Evolutionary conservation across 305 asterid species (phyloP), one percentile per base, ranked within the genome.

Genomic region (Plantago rigida): DNA sequence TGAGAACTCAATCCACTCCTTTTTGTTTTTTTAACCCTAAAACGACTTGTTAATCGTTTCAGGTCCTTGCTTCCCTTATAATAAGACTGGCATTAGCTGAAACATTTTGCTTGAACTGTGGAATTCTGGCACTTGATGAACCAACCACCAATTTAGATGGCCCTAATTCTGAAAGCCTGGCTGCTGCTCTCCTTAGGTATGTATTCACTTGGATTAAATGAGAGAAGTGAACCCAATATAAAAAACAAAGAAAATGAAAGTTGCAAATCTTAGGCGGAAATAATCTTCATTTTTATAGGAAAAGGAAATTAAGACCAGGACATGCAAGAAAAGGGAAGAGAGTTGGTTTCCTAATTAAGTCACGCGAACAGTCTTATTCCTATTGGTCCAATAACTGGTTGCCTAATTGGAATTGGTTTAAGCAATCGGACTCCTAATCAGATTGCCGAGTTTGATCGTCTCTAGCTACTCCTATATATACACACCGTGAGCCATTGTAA

Each of bases 61-160:
- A 92, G 96, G 99, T 88, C 68, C 96, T 88, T 73, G 99, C 99
- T 55, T 86, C 96, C 46, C 94, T 92, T 55, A 87, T 92, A 60
- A 92, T 92, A 72, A 71, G 99, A 59, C 67, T 92, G 77, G 96
- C 99, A 3, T 74, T 92, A 74, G 99, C 96, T 28, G 99, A 92
- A 83, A 92, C 97, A 4, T 92, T 92, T 75, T 92, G 99, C 80
- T 89, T 92, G 59, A 83, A 92, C 67, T 92, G 97, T 69, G 99
- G 99, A 68, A 92, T 92, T 71, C 81, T 88, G 45, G 99, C 99
- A 69, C 94, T 86, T 54, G 99, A 92, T 76, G 99, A 92, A 73
- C 97, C 99, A 46, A 92, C 99, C 56, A 92, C 99, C 24, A 92
- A 92, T 74, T 67, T 92, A 65, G 99, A 92, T 62, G 87, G 83